phyloP scores from a whole-genome alignment of 345 rosid species.

The Salix arbutifolia region DNA sequence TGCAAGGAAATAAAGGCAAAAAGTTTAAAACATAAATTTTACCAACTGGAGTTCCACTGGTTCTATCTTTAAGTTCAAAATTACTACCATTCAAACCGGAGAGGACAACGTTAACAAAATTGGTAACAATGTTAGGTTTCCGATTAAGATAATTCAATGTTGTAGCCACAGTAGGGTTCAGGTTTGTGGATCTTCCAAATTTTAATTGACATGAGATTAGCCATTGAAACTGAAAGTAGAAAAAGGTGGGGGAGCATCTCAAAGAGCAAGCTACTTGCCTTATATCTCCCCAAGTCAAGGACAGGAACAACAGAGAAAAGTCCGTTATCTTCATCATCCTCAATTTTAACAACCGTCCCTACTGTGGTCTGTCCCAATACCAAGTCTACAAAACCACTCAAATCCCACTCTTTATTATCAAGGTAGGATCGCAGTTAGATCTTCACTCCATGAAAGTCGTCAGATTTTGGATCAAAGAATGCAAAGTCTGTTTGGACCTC shows the following conservation, averaged over 20 bases:
- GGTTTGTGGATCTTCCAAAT: not conserved
- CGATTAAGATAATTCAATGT: not conserved
- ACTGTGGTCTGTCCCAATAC: slow-evolving; percentile 75
- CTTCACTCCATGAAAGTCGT: slow-evolving; percentile 81
- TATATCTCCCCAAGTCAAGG: slow-evolving; percentile 72
- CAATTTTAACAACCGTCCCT: slow-evolving; percentile 89
- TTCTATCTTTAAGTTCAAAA: not conserved
- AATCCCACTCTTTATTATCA: slow-evolving; percentile 74
- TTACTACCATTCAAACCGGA: not conserved
- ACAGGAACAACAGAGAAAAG: slow-evolving; percentile 59
- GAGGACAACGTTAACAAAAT: not conserved
- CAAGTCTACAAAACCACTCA: slow-evolving; percentile 83
- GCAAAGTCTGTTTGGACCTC: slow-evolving; percentile 84
- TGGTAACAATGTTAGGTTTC: not conserved
- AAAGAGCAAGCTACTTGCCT: slow-evolving; percentile 37
- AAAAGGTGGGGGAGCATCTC: not conserved
- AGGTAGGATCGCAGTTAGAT: slow-evolving; percentile 60
- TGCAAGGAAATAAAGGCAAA: not conserved
- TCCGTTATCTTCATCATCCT: slow-evolving; percentile 64
- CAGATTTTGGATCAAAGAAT: slow-evolving; percentile 81
- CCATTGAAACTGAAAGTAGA: too few species aligned
- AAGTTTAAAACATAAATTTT: not conserved
- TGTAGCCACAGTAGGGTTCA: not conserved
- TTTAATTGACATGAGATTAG: not conserved
- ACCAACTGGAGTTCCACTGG: not conserved